Percentiles rank a stretch among this genome's conserved stretches.
Evolutionary conservation across 371 early-diverging fungal genomes (phyloP).

Genomic region (Circinella umbellata): DNA sequence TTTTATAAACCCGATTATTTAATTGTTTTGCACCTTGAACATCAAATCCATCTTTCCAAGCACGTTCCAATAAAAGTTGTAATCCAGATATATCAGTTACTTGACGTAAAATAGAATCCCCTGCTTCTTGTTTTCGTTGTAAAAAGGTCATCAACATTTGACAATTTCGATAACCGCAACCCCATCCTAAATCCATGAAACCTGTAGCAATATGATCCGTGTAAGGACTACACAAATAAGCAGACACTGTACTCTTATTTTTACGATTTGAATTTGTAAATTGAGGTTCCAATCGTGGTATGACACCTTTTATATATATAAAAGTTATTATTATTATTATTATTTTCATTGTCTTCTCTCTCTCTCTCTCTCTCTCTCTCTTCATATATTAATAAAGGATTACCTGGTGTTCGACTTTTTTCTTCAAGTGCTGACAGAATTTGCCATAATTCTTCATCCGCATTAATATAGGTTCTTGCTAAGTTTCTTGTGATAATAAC

Average conservation of each 20-base stretch:
- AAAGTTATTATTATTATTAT: too few relatives aligned
- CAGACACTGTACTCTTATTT: constrained; percentile 31
- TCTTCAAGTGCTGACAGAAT: constrained; percentile 30
- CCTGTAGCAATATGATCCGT: constrained; percentile 55
- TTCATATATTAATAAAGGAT: neutral
- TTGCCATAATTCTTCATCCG: constrained; percentile 37
- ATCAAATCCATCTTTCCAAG: constrained; percentile 75
- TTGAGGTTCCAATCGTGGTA: constrained; percentile 47
- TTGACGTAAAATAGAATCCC: constrained; percentile 32
- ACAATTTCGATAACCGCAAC: constrained; percentile 79
- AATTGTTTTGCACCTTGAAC: constrained; percentile 69
- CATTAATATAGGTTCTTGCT: constrained; percentile 29
- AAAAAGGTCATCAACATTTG: constrained; percentile 73
- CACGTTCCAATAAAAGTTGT: constrained; percentile 68
- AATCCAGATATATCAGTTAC: constrained; percentile 58
- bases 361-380: neutral
- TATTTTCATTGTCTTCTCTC: neutral
- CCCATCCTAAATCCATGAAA: constrained; percentile 70
- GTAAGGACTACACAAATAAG: constrained; percentile 47
- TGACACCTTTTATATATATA: constrained; percentile 35
- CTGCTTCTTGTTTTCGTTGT: constrained; percentile 34
- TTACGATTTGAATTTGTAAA: constrained; percentile 31
- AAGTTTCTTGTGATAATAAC: neutral
- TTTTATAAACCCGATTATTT: constrained; percentile 57
- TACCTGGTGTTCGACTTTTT: constrained; percentile 40